A percentile compares a stretch with the other conserved stretches of the same genome.
Conservation (phyloP, 73 alveolate genomes). For the Paramecium sexaurelia region DNA sequence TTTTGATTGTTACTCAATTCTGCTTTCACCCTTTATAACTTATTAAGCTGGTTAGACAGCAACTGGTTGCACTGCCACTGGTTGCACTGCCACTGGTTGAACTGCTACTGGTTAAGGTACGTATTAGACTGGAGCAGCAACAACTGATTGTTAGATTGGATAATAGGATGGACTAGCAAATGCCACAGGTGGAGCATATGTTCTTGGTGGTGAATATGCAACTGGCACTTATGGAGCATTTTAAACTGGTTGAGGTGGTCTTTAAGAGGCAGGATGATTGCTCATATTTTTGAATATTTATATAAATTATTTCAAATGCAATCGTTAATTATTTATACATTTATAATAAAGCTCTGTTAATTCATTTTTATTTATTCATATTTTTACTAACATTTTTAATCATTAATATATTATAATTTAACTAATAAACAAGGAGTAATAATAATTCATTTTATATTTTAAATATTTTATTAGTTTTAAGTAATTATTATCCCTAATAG, state of each 20-base stretch:
- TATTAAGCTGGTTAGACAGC: constrained; percentile 8
- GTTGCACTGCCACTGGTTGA: neutral
- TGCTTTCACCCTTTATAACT: constrained; percentile 52
- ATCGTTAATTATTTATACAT: neutral
- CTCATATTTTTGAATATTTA: constrained; percentile 14
- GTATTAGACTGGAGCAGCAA: constrained; percentile 34
- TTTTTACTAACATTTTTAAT: neutral
- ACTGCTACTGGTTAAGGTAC: neutral
- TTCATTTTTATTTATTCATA: neutral
- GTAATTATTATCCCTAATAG: too few relatives aligned
- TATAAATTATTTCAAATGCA: constrained; percentile 6
- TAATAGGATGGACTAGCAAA: constrained; percentile 23
- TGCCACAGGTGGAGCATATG: constrained; percentile 25
- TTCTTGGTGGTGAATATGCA: constrained; percentile 44
- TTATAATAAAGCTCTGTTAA: neutral
- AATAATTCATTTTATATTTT: too few relatives aligned
- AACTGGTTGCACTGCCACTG: constrained; percentile 23
- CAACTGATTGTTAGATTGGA: constrained; percentile 16
- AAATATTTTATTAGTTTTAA: too few relatives aligned
- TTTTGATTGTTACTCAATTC: constrained; percentile 33
- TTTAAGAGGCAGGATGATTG: constrained; percentile 22
- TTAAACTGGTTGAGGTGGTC: constrained; percentile 17
- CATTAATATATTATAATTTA: too few relatives aligned
- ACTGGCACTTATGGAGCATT: neutral
- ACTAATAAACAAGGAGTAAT: too few relatives aligned